Evolutionary conservation across 208 protist species (phyloP), one percentile per base, ranked within the genome.

Genomic region (Herpetomonas tarakana): DNA sequence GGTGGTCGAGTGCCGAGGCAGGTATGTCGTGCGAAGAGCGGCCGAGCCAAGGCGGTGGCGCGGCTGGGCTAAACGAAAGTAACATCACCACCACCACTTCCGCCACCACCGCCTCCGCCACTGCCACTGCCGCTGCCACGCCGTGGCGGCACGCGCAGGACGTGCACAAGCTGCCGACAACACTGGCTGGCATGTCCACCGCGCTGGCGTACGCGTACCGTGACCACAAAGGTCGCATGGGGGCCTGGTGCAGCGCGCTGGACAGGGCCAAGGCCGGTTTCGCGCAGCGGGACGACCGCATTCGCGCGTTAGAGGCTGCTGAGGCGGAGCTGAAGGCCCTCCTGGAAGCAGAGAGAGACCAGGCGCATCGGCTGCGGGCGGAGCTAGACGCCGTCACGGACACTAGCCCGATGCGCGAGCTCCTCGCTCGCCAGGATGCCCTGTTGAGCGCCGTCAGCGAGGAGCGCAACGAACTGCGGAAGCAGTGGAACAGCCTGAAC

Each of bases 381-480:
- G 71, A 85, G n/a, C 47, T 80, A 45, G 63, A 69, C 24, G 53
- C 60, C 19, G 56, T 87, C 3, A 68, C 65, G 44, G 69, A 79
- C 11, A 60, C 68, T 24, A 78, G 74, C 18, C 75, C 78, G 11
- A 74, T 91, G 62, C 77, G 76, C 19, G 74, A 54, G n/a, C 62
- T 91, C 11, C 68, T 88, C 21, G 69, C 78, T 6, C 75, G 72
- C 12, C 81, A 88, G 31, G 71, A 91, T 16, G 60, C 65, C 0
- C 67, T 86, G 3, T 38, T 91, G 27, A 52, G 67, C 7, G 74
- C 64, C 0, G 78, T 88, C 25, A 78, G 74, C n/a, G 65, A 68
- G 19, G 81, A 91, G 58, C 74, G 84, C 18, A 71, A 81, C 47
- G 72, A 58, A 24, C 74, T 91, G 65, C 77, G 65, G 18, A 46